phyloP scores from a whole-genome alignment of 2,329 filamentous ascomycete species.

The Fusarium haematococcum region DNA sequence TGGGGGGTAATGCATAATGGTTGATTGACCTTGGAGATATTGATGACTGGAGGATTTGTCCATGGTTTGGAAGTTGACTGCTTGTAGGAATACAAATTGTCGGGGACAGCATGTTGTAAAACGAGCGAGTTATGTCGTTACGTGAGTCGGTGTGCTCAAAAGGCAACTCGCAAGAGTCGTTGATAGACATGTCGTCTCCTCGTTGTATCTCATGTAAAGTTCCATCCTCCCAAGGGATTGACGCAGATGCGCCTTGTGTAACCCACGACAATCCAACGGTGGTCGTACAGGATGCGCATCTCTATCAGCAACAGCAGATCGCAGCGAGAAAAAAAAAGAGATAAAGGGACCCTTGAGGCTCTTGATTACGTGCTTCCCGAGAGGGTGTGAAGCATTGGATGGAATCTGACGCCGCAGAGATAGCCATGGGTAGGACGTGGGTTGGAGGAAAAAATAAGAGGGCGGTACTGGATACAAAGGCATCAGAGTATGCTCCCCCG shows the following conservation, averaged over 20 bases:
- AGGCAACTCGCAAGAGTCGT: not conserved
- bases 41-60: not conserved
- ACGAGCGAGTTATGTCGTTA: not conserved
- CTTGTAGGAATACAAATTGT: not conserved
- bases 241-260: constrained; percentile 17
- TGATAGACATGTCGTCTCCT: not conserved
- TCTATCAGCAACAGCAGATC: constrained; percentile 34
- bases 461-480: not conserved
- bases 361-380: constrained; percentile 15
- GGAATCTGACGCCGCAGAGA: constrained; percentile 18
- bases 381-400: constrained; percentile 23
- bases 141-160: not conserved
- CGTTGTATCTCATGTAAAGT: constrained; percentile 1
- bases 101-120: not conserved
- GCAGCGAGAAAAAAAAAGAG: not conserved
- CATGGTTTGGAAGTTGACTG: constrained; percentile 11
- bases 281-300: constrained; percentile 18
- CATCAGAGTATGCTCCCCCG: not conserved
- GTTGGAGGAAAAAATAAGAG: not conserved
- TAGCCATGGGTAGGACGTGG: constrained; percentile 13
- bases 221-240: constrained; percentile 20
- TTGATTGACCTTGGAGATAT: not conserved
- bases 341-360: constrained; percentile 31
- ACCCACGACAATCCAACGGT: constrained; percentile 22
- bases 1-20: constrained; percentile 10